These are phyloP conservation scores for Botrytis deweyae DNA, from an alignment of 2,329 filamentous ascomycete species.

Conservation along the genomic window DNA sequence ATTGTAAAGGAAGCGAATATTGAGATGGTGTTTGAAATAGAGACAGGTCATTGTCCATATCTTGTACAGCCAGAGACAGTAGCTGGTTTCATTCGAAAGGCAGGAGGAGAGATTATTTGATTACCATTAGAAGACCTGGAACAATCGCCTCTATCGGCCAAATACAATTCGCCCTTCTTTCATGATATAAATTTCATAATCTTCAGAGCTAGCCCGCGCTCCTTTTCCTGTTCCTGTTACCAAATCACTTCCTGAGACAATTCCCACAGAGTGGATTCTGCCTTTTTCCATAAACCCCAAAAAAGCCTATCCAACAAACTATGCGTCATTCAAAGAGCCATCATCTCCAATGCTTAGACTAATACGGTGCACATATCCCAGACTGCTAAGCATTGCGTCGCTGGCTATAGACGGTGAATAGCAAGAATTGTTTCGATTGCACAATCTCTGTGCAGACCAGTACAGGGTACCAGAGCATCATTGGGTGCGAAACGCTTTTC, in stretches of 20 bases:
- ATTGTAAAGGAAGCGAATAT: neutral
- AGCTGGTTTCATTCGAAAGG: neutral
- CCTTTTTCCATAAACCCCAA: neutral
- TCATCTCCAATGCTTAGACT: neutral
- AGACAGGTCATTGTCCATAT: neutral
- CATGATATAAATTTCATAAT: neutral
- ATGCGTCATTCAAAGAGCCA: neutral
- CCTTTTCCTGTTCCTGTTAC: neutral
- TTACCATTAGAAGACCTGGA: neutral
- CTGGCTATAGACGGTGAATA: neutral
- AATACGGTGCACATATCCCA: neutral
- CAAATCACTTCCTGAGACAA: neutral
- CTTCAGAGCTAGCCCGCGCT: neutral
- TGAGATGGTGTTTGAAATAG: neutral
- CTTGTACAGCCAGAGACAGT: neutral
- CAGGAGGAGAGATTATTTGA: neutral
- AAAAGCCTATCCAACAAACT: neutral
- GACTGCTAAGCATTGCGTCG: neutral
- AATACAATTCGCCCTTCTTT: neutral
- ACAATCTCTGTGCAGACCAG: neutral
- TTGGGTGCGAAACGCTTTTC: too few species aligned
- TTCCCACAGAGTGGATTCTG: neutral
- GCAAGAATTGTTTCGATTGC: neutral
- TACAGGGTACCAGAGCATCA: too few species aligned
- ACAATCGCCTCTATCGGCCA: neutral